These are phyloP conservation scores for Stephanodiscus triporus DNA, from an alignment of 108 stramenopile genomes.

Conservation along the genomic window DNA sequence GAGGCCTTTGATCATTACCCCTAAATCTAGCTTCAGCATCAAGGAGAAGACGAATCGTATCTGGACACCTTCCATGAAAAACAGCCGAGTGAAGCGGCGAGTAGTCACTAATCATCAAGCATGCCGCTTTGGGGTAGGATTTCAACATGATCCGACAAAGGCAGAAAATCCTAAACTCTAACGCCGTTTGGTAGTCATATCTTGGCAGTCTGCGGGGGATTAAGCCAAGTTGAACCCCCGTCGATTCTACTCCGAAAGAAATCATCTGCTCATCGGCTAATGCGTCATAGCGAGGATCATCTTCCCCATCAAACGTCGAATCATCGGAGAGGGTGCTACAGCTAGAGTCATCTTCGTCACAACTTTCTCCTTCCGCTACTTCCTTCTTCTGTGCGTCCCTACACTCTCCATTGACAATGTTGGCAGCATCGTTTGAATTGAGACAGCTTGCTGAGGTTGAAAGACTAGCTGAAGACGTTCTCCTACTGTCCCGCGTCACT, in stretches of 20 bases:
- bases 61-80: constrained; percentile 76
- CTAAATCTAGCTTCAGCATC: constrained; percentile 50
- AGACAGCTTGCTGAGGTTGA: not conserved
- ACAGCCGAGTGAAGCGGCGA: constrained; percentile 80
- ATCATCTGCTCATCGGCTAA: constrained; percentile 38
- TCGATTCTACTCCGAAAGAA: constrained; percentile 5
- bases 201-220: constrained; percentile 24
- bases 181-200: constrained; percentile 40
- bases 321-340: constrained; percentile 38
- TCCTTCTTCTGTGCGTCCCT: not conserved
- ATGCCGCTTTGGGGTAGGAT: constrained; percentile 69
- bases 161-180: constrained; percentile 70
- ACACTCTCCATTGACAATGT: not conserved
- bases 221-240: constrained; percentile 32
- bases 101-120: constrained; percentile 76
- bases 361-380: not conserved
- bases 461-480: not conserved
- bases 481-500: constrained; percentile 9
- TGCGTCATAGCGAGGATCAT: constrained; percentile 33
- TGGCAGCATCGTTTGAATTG: not conserved
- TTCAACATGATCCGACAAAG: constrained; percentile 70
- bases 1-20: constrained; percentile 16
- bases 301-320: constrained; percentile 9
- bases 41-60: constrained; percentile 67
- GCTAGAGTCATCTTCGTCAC: constrained; percentile 23